Conservation (phyloP, 78 protist genomes). For the Protostelium mycophagum region DNA sequence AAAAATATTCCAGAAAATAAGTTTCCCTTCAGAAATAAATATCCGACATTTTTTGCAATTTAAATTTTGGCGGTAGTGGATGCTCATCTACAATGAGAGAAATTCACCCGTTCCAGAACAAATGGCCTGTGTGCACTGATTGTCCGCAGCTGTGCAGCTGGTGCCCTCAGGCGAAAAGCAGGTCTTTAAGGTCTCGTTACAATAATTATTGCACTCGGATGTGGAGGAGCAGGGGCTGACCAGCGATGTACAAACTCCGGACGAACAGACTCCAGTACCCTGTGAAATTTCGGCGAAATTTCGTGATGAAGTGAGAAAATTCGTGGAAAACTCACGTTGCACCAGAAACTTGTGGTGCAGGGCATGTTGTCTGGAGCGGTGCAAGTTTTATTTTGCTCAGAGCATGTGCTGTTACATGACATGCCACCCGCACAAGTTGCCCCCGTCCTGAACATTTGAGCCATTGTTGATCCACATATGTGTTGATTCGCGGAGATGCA, state of each 20-base stretch:
- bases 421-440: too few relatives aligned
- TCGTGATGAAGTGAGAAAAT: background rate
- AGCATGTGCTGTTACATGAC: background rate
- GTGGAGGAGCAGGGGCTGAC: background rate
- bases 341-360: background rate
- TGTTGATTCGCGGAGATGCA: too few relatives aligned
- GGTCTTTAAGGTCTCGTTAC: background rate
- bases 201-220: background rate
- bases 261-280: background rate
- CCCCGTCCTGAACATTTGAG: too few relatives aligned
- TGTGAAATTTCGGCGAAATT: background rate
- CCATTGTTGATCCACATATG: too few relatives aligned
- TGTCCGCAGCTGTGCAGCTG: background rate
- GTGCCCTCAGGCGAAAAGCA: background rate
- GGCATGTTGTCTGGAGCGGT: background rate
- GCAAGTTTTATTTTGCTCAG: background rate
- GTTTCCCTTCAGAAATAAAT: too few relatives aligned
- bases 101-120: too few relatives aligned
- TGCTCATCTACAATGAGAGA: too few relatives aligned
- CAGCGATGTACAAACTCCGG: background rate
- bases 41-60: too few relatives aligned
- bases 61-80: too few relatives aligned
- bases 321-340: background rate
- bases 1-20: too few relatives aligned
- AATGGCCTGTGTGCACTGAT: background rate